phyloP scores from a whole-genome alignment of 2,329 filamentous ascomycete genomes.

The Ophiostoma ips region DNA sequence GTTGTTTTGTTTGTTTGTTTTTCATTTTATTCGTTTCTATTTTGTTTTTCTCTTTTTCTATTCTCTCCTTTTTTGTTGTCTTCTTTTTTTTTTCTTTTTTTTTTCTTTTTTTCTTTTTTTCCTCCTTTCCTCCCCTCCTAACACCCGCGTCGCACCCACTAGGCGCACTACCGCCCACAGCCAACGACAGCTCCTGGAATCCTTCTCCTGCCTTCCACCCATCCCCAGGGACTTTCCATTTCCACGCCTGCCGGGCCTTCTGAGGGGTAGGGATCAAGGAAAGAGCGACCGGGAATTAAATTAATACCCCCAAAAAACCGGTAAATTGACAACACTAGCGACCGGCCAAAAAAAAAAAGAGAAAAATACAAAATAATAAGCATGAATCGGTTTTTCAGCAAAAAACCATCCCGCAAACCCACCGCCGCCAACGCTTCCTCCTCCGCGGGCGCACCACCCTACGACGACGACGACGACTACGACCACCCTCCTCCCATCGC shows the following conservation, averaged over 20 bases:
- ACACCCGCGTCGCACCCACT: not conserved
- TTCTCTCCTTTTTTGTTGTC: not conserved
- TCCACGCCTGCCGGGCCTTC: not conserved
- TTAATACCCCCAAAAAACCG: not conserved
- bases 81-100: not conserved
- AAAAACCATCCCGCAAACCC: slow-evolving; percentile 33
- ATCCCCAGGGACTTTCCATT: no score
- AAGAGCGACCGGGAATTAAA: not conserved
- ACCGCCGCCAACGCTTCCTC: slow-evolving; percentile 23
- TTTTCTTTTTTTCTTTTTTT: not conserved
- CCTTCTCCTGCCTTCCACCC: not conserved
- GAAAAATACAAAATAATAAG: slow-evolving; percentile 8
- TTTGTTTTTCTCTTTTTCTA: not conserved
- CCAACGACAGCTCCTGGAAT: not conserved
- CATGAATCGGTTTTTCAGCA: slow-evolving; percentile 39
- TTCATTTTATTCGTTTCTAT: not conserved
- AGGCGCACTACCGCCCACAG: no score
- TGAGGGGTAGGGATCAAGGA: not conserved
- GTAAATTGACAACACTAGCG: not conserved
- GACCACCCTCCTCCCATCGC: slow-evolving; percentile 16
- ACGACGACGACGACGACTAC: slow-evolving; percentile 25
- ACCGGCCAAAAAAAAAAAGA: slow-evolving; percentile 1
- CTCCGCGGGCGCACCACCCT: slow-evolving; percentile 8
- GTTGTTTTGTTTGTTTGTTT: not conserved
- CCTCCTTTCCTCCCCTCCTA: not conserved